phyloP scores from a whole-genome alignment of 345 rosid species.

The Balakata baccata region DNA sequence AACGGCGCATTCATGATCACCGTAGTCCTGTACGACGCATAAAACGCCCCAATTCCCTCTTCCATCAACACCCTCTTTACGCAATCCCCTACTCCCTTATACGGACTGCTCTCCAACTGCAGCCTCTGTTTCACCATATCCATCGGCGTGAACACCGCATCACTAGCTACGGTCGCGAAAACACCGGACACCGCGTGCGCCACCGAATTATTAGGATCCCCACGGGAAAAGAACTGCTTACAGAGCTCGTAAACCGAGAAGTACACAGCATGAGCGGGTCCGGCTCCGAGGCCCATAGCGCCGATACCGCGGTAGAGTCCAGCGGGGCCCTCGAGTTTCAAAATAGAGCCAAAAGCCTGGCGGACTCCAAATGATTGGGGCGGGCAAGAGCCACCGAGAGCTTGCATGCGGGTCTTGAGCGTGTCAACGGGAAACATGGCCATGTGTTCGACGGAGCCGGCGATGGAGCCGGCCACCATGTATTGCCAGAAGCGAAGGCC shows the following conservation, averaged over 20 bases:
- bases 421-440: conserved; percentile 33
- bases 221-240: conserved; percentile 20
- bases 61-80: conserved; percentile 16
- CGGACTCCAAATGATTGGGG: conserved; percentile 3
- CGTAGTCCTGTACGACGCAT: conserved; percentile 26
- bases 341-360: conserved; percentile 15
- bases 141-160: conserved; percentile 29
- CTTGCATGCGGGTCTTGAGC: conserved; percentile 31
- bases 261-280: conserved; percentile 29
- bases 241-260: conserved; percentile 27
- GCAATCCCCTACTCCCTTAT: conserved; percentile 27
- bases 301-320: conserved; percentile 26
- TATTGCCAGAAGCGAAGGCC: conserved; percentile 30
- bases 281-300: conserved; percentile 33
- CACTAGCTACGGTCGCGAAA: conserved; percentile 30
- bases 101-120: conserved; percentile 24
- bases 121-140: conserved; percentile 32
- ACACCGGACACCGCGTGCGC: conserved; percentile 25
- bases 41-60: conserved; percentile 24
- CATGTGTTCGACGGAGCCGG: conserved; percentile 27
- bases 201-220: conserved; percentile 13
- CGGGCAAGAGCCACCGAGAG: conserved; percentile 5
- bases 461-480: conserved; percentile 30
- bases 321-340: conserved; percentile 21
- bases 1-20: conserved; percentile 33